A percentile compares a stretch with the other conserved stretches of the same genome.
Conservation (phyloP, 2,329 filamentous ascomycete species). For the Bertia moriformis region DNA sequence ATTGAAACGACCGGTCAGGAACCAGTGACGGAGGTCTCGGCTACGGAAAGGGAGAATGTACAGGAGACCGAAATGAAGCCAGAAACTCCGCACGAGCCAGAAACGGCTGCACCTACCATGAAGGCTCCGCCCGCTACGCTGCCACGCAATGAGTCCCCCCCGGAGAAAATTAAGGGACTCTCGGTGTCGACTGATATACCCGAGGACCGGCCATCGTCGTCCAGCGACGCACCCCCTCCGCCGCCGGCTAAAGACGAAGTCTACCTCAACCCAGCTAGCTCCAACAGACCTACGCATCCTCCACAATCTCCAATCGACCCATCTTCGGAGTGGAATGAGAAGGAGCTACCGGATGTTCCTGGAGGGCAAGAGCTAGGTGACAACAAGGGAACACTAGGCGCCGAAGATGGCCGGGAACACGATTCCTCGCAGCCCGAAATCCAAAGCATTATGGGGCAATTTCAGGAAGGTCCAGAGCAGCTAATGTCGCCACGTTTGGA, state of each 20-base stretch:
- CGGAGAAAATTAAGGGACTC: neutral
- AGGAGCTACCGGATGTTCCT: neutral
- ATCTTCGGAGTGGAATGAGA: neutral
- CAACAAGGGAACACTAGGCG: no score
- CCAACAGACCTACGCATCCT: neutral
- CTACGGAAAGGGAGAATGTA: no score
- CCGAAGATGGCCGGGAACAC: slow-evolving; percentile 23
- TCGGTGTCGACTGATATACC: neutral
- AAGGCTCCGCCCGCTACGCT: no score
- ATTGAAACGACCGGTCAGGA: no score
- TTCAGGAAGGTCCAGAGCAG: slow-evolving; percentile 42
- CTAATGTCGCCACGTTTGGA: slow-evolving; percentile 55
- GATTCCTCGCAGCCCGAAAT: slow-evolving; percentile 53
- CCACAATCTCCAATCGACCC: neutral
- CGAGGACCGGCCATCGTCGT: neutral
- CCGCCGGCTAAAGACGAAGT: neutral
- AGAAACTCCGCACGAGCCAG: no score
- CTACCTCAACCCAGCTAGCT: neutral
- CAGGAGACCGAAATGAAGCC: no score
- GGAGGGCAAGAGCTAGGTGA: neutral
- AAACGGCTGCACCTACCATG: no score
- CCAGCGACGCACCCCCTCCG: neutral
- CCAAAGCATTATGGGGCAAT: slow-evolving; percentile 63
- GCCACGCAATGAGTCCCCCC: no score
- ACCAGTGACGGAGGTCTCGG: no score